Base-by-base conservation (phyloP, 2,329 filamentous ascomycete species). In the Xylariaceae sp. region DNA sequence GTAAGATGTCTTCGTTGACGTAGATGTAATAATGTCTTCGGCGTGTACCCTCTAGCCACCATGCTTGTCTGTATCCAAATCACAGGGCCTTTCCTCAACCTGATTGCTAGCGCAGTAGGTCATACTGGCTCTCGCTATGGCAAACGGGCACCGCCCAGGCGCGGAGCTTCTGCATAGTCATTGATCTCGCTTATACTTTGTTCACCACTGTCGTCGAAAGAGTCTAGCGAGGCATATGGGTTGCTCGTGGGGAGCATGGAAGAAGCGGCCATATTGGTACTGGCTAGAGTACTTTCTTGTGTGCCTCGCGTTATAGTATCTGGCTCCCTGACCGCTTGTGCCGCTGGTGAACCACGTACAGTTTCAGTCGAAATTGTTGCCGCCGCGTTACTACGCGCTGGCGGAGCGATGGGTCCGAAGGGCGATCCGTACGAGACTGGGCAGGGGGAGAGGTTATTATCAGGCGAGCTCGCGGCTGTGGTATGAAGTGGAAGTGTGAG, bases 351-450 rank as follows among this genome's bases (percentile, higher is more conserved):
- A 34, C 47, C 11, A 34, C 28, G 47, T 1, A 23, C 6, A 8
- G 4, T 12, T 39, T 53, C 53, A 7, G 6, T 16, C 9, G 31
- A 14, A 5, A 45, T 17, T 4, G 39, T 17, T n/a, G 34, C 29
- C 3, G 51, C 9, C 5, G 36, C 28, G 8, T 17, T 41, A 24
- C 46, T 45, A 14, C 69, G 67, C 16, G 46, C 37, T 14, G 69
- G 70, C 12, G 69, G 70, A 3, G 64, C 70, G 36, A 72, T 72
- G 50, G 70, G 70, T 4, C 70, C 70, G 51, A 70, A 72, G 6
- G 67, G 69, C 3, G 69, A 71, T 9, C 65, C 62, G 57, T 68
- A 67, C 9, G 64, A 62, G 2, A 56, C 62, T 62, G 44, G 26
- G 33, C 37, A 58, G 17, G 52, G 45, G 33, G 56, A 56, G 9